Conservation (phyloP, 106 monocot genomes). For the Acanthochlamys bracteata region DNA sequence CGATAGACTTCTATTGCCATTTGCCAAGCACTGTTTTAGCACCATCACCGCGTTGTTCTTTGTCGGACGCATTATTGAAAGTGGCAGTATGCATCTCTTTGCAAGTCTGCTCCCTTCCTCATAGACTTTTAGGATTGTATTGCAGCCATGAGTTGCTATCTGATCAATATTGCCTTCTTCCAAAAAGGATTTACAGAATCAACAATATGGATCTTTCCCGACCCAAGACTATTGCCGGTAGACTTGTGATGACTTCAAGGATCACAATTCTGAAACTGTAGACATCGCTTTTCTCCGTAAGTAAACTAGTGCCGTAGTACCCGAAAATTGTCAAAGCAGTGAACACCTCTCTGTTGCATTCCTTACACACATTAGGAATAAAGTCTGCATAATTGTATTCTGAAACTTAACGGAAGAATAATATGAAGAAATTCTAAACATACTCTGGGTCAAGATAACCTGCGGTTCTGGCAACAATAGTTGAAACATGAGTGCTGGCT, state of each 20-base stretch:
- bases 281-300: neutral
- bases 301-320: neutral
- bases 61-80: constrained; percentile 12
- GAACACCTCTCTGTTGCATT: neutral
- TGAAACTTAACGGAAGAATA: neutral
- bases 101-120: constrained; percentile 27
- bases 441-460: constrained; percentile 16
- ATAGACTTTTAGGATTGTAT: constrained; percentile 18
- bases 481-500: neutral
- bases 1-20: constrained; percentile 8
- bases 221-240: neutral
- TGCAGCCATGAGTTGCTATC: neutral
- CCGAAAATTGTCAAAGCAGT: neutral
- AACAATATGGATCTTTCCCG: neutral
- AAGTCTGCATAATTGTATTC: no score
- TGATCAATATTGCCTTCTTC: neutral
- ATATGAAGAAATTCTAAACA: neutral
- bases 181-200: neutral
- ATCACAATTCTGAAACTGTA: neutral
- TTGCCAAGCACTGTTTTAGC: constrained; percentile 11
- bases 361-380: no score
- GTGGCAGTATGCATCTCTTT: constrained; percentile 10
- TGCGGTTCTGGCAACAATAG: neutral
- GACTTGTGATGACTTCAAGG: neutral
- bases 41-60: constrained; percentile 10